Evolutionary conservation across 2,329 filamentous ascomycete genomes (phyloP), one percentile per base, ranked within the genome.

Genomic region (Camillea tinctor): DNA sequence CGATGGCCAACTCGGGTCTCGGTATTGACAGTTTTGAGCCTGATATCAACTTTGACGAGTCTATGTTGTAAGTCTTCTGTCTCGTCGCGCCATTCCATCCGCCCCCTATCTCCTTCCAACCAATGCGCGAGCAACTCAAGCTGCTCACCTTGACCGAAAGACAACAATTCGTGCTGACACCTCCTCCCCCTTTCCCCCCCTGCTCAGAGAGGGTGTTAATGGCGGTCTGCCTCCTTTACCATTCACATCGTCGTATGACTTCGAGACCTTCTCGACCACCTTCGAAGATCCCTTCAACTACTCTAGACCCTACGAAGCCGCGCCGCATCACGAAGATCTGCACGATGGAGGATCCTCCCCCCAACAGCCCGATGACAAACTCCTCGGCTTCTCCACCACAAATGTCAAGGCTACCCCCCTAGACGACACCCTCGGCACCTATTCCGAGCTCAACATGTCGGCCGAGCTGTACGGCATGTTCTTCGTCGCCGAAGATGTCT

Each of bases 401-500:
- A 78, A 83, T 30, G 80, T 87, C 68, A 86, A 84, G 66, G 79
- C 82, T 40, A 82, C 83, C 3, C 77, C 92, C 7, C 75, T 92
- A 54, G 89, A 91, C 66, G 89, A 89, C 64, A 76, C 81, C 6
- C 62, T 73, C 8, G 88, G 85, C 56, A 82, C 87, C 54, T 80
- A 84, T 60, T 84, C 84, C 26, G 86, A 90, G 57, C 79, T 90
- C 11, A 81, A 78, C 67, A 87, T 93, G 80, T 83, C 83, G 21
- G 90, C 90, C 59, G 90, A 94, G 76, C 79, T 94, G 13, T 91
- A 92, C 70, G 91, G 91, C 82, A 93, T 94, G 90, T 94, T 94
- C 80, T 93, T 93, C 71, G 84, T 94, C 23, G 91, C 91, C 51
- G 91, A 94, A 72, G 90, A 92, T 68, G 90, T 92, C 4, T 93